Evolutionary conservation across 2,329 filamentous ascomycete genomes (phyloP), one percentile per base, ranked within the genome.

Genomic region (Ophiostoma tasmaniense): DNA sequence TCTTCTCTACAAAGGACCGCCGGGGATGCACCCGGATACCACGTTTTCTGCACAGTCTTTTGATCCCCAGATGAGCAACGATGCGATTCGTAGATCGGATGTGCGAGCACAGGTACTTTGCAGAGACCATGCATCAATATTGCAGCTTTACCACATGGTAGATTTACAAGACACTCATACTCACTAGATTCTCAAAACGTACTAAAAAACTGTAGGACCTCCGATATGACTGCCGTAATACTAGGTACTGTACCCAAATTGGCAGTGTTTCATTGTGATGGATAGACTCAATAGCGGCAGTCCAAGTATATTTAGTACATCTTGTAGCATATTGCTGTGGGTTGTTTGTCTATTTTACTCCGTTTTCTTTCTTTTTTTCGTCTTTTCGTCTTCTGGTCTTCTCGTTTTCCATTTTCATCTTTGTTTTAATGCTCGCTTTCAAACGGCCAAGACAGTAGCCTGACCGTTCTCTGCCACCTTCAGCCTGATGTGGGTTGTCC

Each of bases 211-310:
- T 33, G 42, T 20, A 17, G 42, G 42, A 45, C 42, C 42, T n/a
- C 42, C 42, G 20, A 45, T 45, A 45, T 20, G 42, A 45, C 42
- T 45, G 42, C 42, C 42, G 42, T 7, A 45, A 45, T 45, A 22
- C 22, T 6, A 5, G n/a, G n/a, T 55, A 59, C 8, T 14, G 52
- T 59, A 30, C 25, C 55, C 55, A 61, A 61, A 61, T 61, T 61
- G 55, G 55, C 14, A 30, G 55, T 61, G 55, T 61, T 61, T 61
- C 55, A 61, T 61, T 25, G 4, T 61, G 55, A 61, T 30, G 55
- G 25, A 30, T 61, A 30, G 22, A 30, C 25, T 33, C 25, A 8
- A 61, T 61, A 61, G 55, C 25, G 55, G 55, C 55, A 61, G 55
- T 61, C 55, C 30, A 59, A 30, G 55, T 61, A 61, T 61, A 61